Base-by-base conservation (phyloP, 2,329 filamentous ascomycete species). In the Conoideocrella luteorostrata region DNA sequence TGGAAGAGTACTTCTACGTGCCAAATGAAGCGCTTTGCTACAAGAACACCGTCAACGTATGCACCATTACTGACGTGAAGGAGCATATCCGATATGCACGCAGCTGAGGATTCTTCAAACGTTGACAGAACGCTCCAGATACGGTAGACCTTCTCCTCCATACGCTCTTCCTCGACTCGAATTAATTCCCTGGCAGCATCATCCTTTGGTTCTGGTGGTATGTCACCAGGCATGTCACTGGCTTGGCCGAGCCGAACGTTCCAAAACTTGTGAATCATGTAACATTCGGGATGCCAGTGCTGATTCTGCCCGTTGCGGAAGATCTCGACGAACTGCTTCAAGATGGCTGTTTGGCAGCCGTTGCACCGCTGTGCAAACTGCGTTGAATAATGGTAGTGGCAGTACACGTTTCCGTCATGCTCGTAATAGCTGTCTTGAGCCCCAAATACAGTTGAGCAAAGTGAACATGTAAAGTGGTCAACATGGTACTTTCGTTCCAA, bases 261-360 rank as follows among this genome's bases (percentile, higher is more conserved):
- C 93, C 93, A 98, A 66, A 97, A 98, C 60, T 98, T 98, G 70
- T 98, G 93, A 50, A 98, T 98, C 93, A 98, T 98, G 67, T 98
- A 98, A 66, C 93, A 98, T 66, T 98, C 93, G 2, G 93, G 93
- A 61, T 98, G 93, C 93, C 93, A 98, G 63, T 98, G 93, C 60
- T 98, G 93, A 60, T 97, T 96, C 62, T 95, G 87, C 2, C 91
- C 91, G 64, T 97, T 97, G 55, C 93, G 84, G 67, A 90, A 98
- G 49, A 98, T 97, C 65, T 98, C 93, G 48, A 98, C 93, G 63
- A 98, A 98, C 63, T 98, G 93, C 69, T 98, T 98, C 34, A 98
- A 73, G 50, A 98, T 98, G 41, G 93, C 88, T 3, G 91, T 96
- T 58, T 95, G 89, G 59, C 93, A 98, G 52, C 93, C 93, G 63